These are phyloP conservation scores for Phytophthora ohioensis DNA, from an alignment of 352 stramenopile species.

Conservation along the genomic window DNA sequence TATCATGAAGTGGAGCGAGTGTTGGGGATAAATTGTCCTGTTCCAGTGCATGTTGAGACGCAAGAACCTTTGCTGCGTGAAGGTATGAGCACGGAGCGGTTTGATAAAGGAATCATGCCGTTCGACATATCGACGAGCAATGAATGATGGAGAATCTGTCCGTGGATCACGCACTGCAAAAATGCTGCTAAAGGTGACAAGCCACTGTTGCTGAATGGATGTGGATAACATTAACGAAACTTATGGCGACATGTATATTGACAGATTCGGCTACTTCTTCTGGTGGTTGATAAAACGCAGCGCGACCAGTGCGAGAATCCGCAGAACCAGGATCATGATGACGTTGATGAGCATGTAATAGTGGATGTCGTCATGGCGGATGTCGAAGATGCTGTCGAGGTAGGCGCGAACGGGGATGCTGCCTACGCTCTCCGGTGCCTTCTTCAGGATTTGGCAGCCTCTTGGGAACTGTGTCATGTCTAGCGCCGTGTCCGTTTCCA, in stretches of 20 bases:
- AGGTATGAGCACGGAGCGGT: slow-evolving; percentile 36
- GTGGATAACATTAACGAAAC: too few relatives aligned
- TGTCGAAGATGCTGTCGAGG: slow-evolving; percentile 44
- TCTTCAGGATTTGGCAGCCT: slow-evolving; percentile 44
- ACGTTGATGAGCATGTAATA: slow-evolving; percentile 44
- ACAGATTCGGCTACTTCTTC: slow-evolving; percentile 38
- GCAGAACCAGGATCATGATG: slow-evolving; percentile 49
- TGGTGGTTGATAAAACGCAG: slow-evolving; percentile 43
- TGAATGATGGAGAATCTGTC: too few relatives aligned
- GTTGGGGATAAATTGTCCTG: slow-evolving; percentile 32
- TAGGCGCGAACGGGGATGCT: slow-evolving; percentile 44
- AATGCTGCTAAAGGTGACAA: too few relatives aligned
- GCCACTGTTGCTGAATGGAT: too few relatives aligned
- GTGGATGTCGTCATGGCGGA: slow-evolving; percentile 45
- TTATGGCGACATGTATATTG: too few relatives aligned
- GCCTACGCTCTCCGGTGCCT: slow-evolving; percentile 31
- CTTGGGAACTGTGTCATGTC: slow-evolving; percentile 31
- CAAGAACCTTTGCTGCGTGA: slow-evolving; percentile 30
- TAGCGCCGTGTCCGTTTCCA: slow-evolving; percentile 20
- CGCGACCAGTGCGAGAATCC: slow-evolving; percentile 48
- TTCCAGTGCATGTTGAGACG: slow-evolving; percentile 7
- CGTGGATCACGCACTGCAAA: too few relatives aligned
- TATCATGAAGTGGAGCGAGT: slow-evolving; percentile 50
- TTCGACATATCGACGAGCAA: too few relatives aligned
- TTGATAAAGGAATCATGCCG: background rate